Evolutionary conservation across 192 early-diverging fungal species (phyloP).

Genomic region (Oehlia diaphana): DNA sequence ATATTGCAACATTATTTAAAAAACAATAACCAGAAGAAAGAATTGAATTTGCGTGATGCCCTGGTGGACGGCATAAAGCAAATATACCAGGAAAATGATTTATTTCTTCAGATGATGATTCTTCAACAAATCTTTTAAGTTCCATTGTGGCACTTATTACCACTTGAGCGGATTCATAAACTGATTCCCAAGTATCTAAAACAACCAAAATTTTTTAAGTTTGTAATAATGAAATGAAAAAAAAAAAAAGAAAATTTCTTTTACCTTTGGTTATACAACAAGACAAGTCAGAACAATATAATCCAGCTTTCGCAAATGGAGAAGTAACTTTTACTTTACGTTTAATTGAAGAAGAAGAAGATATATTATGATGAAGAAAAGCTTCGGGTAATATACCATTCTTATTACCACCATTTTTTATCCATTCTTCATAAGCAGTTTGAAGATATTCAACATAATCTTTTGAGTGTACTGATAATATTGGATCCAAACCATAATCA

Average conservation of each 20-base stretch:
- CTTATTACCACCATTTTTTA: slow-evolving; percentile 49
- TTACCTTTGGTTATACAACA: slow-evolving; percentile 53
- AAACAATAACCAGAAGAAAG: slow-evolving; percentile 60
- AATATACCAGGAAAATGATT: slow-evolving; percentile 48
- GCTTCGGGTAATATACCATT: slow-evolving; percentile 56
- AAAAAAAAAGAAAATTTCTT: no score
- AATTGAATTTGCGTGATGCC: slow-evolving; percentile 55
- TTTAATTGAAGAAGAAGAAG: slow-evolving; percentile 15
- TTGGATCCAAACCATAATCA: slow-evolving; percentile 59
- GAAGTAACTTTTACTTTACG: not conserved
- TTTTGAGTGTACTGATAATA: slow-evolving; percentile 54
- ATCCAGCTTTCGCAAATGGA: slow-evolving; percentile 40
- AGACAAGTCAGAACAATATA: slow-evolving; percentile 53
- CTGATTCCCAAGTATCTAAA: slow-evolving; percentile 62
- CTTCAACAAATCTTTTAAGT: slow-evolving; percentile 43
- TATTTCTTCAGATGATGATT: slow-evolving; percentile 33
- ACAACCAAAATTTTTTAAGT: no score
- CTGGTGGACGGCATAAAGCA: slow-evolving; percentile 56
- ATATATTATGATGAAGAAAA: slow-evolving; percentile 39
- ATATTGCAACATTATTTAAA: slow-evolving; percentile 55
- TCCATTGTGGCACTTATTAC: slow-evolving; percentile 61
- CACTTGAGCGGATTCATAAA: slow-evolving; percentile 63
- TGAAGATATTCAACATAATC: slow-evolving; percentile 63
- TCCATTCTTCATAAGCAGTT: slow-evolving; percentile 60
- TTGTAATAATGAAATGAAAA: no score